Conservation (phyloP, 148 eudicot species). For the Salicornia ramosissima region DNA sequence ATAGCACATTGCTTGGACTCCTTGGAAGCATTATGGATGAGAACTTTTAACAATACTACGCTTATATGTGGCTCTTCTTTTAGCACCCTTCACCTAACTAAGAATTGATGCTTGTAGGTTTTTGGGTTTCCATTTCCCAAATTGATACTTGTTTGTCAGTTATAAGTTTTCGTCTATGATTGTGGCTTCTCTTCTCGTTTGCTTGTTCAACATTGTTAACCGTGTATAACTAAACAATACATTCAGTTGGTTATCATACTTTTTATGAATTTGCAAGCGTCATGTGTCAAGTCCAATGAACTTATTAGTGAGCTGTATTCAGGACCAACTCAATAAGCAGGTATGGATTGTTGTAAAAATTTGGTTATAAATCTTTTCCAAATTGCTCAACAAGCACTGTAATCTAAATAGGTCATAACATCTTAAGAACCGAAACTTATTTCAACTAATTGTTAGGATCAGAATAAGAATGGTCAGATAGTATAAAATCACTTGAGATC, state of each 20-base stretch:
- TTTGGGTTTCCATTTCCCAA: too few relatives aligned
- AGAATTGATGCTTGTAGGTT: too few relatives aligned
- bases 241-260: conserved; percentile 1
- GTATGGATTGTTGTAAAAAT: neutral
- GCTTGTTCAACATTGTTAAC: conserved; percentile 20
- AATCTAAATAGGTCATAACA: neutral
- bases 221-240: conserved; percentile 15
- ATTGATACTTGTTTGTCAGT: too few relatives aligned
- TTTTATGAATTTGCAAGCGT: conserved; percentile 2
- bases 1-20: too few relatives aligned
- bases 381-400: neutral
- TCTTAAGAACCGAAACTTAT: too few relatives aligned
- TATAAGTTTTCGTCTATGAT: too few relatives aligned
- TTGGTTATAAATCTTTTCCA: neutral
- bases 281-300: neutral
- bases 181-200: conserved; percentile 15
- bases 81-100: too few relatives aligned
- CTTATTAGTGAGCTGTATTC: neutral
- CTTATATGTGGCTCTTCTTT: too few relatives aligned
- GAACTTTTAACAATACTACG: too few relatives aligned
- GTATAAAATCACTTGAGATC: neutral
- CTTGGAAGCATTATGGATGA: too few relatives aligned
- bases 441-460: too few relatives aligned
- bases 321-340: neutral
- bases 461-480: too few relatives aligned